Evolutionary conservation across 306 rosid species (phyloP).

Genomic region (Argentina anserina): DNA sequence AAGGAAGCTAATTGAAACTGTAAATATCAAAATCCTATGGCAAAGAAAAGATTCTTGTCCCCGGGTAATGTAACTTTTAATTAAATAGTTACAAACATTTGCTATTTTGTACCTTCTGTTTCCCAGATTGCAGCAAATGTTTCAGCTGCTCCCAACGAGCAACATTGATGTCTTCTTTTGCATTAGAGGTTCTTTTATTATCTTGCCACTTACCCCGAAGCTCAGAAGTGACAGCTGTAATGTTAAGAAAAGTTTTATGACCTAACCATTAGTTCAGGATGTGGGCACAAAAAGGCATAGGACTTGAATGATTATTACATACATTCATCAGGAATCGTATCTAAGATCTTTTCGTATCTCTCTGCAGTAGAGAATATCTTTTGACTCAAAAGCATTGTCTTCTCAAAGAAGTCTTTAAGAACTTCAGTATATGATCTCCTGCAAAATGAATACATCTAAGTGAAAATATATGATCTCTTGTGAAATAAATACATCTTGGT

Average conservation of each 20-base stretch:
- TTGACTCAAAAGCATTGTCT: slow-evolving; percentile 58
- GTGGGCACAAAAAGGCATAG: neutral
- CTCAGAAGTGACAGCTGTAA: slow-evolving; percentile 81
- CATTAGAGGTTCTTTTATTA: slow-evolving; percentile 46
- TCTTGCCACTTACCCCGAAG: slow-evolving; percentile 89
- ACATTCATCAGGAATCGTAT: slow-evolving; percentile 84
- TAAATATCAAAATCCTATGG: neutral
- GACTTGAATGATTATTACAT: slow-evolving; percentile 14
- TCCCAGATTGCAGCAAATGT: slow-evolving; percentile 66
- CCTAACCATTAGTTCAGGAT: slow-evolving; percentile 9
- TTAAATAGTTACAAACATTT: neutral
- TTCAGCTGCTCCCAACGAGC: slow-evolving; percentile 86
- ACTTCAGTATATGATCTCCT: slow-evolving; percentile 78
- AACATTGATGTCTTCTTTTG: slow-evolving; percentile 64
- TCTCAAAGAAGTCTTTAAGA: slow-evolving; percentile 68
- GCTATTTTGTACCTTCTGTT: slow-evolving; percentile 49
- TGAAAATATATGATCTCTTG: slow-evolving; percentile 50
- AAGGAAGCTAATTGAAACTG: neutral
- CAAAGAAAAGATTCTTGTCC: neutral
- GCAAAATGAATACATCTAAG: slow-evolving; percentile 33
- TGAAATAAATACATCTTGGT: slow-evolving; percentile 23
- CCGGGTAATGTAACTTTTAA: neutral
- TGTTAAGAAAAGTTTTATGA: slow-evolving; percentile 22
- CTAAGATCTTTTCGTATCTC: slow-evolving; percentile 75
- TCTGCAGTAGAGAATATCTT: slow-evolving; percentile 65